These are phyloP conservation scores for Sporothrix pallida DNA, from an alignment of 2,329 filamentous ascomycete species.

Conservation along the genomic window DNA sequence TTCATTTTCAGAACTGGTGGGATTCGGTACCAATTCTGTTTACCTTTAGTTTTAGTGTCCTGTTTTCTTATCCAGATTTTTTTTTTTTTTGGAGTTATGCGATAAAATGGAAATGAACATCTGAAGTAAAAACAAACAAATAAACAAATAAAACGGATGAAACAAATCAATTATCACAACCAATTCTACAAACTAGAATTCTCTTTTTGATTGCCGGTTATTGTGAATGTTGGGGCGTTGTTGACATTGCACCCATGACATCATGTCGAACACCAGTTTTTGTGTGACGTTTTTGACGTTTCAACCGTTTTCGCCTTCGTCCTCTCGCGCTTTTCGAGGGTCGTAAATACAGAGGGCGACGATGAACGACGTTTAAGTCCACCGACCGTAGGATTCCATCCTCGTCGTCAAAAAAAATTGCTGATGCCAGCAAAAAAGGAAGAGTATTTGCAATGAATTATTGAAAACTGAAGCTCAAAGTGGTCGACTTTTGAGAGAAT, in stretches of 20 bases:
- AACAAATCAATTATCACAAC: no score
- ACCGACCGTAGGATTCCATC: neutral
- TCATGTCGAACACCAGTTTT: neutral
- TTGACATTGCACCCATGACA: neutral
- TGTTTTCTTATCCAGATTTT: no score
- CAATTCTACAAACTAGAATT: neutral
- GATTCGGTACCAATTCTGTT: no score
- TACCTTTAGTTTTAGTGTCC: no score
- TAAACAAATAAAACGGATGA: no score
- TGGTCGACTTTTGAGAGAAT: neutral
- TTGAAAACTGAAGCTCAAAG: neutral
- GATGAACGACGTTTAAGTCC: neutral
- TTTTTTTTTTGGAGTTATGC: no score
- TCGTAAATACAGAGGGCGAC: neutral
- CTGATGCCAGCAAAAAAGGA: constrained; percentile 6
- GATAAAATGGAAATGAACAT: no score
- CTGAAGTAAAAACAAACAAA: no score
- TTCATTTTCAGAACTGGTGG: no score
- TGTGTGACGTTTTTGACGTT: neutral
- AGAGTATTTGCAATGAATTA: neutral
- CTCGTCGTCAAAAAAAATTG: neutral
- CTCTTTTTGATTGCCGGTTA: neutral
- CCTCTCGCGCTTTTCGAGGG: neutral
- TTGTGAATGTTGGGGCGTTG: neutral
- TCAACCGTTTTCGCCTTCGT: neutral